These are phyloP conservation scores for Cladorrhinum sp. DNA, from an alignment of 2,329 filamentous ascomycete genomes.

Conservation along the genomic window DNA sequence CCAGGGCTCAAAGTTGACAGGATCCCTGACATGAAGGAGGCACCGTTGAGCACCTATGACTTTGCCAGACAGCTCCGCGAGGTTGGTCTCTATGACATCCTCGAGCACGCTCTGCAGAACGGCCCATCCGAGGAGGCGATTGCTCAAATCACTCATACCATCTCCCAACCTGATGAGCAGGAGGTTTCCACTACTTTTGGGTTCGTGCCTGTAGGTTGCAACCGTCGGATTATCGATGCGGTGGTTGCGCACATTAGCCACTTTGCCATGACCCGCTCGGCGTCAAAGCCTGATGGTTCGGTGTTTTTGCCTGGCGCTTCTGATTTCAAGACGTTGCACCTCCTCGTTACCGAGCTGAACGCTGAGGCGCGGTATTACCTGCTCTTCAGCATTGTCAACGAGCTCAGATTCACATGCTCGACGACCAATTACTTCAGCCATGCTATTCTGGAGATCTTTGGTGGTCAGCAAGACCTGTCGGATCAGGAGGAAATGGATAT, in stretches of 20 bases:
- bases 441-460: slow-evolving; percentile 80
- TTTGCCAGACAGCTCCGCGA: slow-evolving; percentile 52
- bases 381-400: slow-evolving; percentile 80
- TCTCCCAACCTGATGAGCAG: slow-evolving; percentile 55
- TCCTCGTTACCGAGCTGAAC: slow-evolving; percentile 70
- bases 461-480: slow-evolving; percentile 56
- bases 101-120: slow-evolving; percentile 57
- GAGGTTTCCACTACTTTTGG: slow-evolving; percentile 64
- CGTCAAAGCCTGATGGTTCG: slow-evolving; percentile 54
- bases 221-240: slow-evolving; percentile 71
- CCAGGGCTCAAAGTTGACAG: slow-evolving; percentile 73
- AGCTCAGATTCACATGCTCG: slow-evolving; percentile 84
- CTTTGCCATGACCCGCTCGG: slow-evolving; percentile 60
- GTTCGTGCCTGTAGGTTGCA: slow-evolving; percentile 63
- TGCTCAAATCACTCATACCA: slow-evolving; percentile 70
- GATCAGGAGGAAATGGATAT: slow-evolving; percentile 77
- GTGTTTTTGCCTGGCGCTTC: slow-evolving; percentile 63
- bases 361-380: slow-evolving; percentile 83
- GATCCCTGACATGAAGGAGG: slow-evolving; percentile 68
- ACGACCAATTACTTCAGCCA: slow-evolving; percentile 93
- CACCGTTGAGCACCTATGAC: slow-evolving; percentile 64
- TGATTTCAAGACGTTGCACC: slow-evolving; percentile 70
- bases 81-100: slow-evolving; percentile 55
- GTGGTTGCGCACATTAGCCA: slow-evolving; percentile 80
- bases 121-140: slow-evolving; percentile 70